Percentiles rank a stretch among this genome's conserved stretches.
These are phyloP conservation scores for Termitomyces titanicus DNA, from an alignment of 768 basidiomycete genomes.

Conservation along the genomic window DNA sequence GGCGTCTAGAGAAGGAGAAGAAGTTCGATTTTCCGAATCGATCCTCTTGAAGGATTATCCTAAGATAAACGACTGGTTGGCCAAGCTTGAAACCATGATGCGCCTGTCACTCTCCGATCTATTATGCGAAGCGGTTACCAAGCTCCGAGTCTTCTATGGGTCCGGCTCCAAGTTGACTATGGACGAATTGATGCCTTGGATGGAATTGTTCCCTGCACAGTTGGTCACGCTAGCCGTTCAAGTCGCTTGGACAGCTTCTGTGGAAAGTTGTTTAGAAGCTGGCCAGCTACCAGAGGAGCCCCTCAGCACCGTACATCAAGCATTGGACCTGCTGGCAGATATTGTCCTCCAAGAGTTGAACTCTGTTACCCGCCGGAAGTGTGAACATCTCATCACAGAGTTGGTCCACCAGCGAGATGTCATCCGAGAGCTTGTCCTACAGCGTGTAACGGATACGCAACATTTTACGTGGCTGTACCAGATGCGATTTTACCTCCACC, in stretches of 20 bases:
- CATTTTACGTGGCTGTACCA: slow-evolving; percentile 94
- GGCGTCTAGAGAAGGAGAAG: slow-evolving; percentile 94
- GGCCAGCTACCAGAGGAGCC: slow-evolving; percentile 55
- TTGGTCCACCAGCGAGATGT: slow-evolving; percentile 98
- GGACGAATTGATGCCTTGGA: slow-evolving; percentile 80
- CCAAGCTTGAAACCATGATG: slow-evolving; percentile 91
- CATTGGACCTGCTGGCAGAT: slow-evolving; percentile 93
- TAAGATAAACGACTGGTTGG: slow-evolving; percentile 99
- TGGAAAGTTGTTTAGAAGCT: slow-evolving; percentile 67
- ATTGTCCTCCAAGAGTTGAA: slow-evolving; percentile 88
- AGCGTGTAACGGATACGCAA: slow-evolving; percentile 58
- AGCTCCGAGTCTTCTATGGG: slow-evolving; percentile 80
- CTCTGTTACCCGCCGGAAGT: slow-evolving; percentile 92
- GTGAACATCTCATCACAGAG: slow-evolving; percentile 98
- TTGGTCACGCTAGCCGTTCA: slow-evolving; percentile 95
- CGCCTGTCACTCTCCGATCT: slow-evolving; percentile 80
- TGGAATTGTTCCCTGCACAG: slow-evolving; percentile 93
- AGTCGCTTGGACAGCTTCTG: slow-evolving; percentile 87
- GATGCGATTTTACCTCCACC: slow-evolving; percentile 96
- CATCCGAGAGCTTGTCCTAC: slow-evolving; percentile 71
- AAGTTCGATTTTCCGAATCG: slow-evolving; percentile 78
- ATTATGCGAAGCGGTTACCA: slow-evolving; percentile 74
- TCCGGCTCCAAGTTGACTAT: slow-evolving; percentile 54
- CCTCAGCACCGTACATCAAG: slow-evolving; percentile 72
- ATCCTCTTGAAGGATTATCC: slow-evolving; percentile 90